Conservation (phyloP, 2,329 filamentous ascomycete genomes). For the Calonectria hongkongensis region DNA sequence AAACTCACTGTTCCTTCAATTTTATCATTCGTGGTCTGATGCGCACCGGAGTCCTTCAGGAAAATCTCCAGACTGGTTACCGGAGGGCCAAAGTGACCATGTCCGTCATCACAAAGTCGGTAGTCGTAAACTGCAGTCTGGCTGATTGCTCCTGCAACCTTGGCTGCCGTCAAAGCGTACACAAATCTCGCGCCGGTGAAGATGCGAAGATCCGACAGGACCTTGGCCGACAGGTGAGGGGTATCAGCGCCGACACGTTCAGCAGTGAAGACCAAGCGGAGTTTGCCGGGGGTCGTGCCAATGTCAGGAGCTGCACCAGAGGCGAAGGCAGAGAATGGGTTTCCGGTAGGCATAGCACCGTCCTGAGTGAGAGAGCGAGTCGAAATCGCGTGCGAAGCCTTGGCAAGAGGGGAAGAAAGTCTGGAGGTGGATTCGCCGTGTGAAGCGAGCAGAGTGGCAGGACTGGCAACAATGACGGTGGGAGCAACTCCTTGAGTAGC, state of each 20-base stretch:
- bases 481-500: conserved; percentile 86
- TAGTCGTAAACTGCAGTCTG: conserved; percentile 95
- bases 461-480: conserved; percentile 87
- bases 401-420: conserved; percentile 78
- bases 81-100: conserved; percentile 86
- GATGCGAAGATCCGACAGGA: conserved; percentile 87
- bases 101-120: conserved; percentile 69
- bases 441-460: conserved; percentile 81
- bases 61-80: conserved; percentile 87
- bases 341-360: conserved; percentile 81
- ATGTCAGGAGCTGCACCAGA: conserved; percentile 76
- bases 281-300: conserved; percentile 79
- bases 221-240: conserved; percentile 79
- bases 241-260: conserved; percentile 80
- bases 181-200: conserved; percentile 87
- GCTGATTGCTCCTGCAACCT: conserved; percentile 91
- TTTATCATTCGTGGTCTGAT: conserved; percentile 78
- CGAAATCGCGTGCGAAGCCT: conserved; percentile 82
- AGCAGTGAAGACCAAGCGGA: conserved; percentile 88
- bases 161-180: conserved; percentile 88
- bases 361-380: conserved; percentile 79
- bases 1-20: conserved; percentile 77
- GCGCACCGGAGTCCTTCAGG: conserved; percentile 76
- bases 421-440: conserved; percentile 78
- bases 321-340: conserved; percentile 67